Conservation (phyloP, 2,329 filamentous ascomycete species). For the Colletotrichum limetticola region DNA sequence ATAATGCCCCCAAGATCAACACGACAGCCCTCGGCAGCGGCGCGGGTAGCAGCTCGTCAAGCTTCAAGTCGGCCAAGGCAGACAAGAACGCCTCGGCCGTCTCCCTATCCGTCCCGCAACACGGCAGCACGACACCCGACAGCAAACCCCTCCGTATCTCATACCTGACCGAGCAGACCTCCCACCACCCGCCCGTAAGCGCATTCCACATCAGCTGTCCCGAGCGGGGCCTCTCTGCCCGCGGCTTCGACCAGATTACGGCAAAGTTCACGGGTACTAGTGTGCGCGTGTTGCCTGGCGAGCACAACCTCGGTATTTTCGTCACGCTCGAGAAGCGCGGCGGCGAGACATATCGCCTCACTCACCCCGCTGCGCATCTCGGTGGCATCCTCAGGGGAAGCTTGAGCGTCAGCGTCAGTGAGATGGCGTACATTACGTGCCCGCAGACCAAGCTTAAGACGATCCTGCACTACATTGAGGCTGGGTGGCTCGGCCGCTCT, state of each 20-base stretch:
- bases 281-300: constrained; percentile 88
- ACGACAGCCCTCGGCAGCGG: constrained; percentile 55
- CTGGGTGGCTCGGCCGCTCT: constrained; percentile 91
- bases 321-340: constrained; percentile 83
- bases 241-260: constrained; percentile 94
- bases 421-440: constrained; percentile 89
- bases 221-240: constrained; percentile 86
- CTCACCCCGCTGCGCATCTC: constrained; percentile 92
- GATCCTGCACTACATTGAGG: constrained; percentile 92
- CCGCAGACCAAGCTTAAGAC: constrained; percentile 90
- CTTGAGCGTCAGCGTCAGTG: constrained; percentile 90
- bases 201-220: constrained; percentile 95
- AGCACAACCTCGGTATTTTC: constrained; percentile 96
- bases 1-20: constrained; percentile 75
- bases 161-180: constrained; percentile 97
- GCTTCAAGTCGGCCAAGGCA: constrained; percentile 55
- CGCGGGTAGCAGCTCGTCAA: constrained; percentile 57
- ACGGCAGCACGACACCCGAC: constrained; percentile 53
- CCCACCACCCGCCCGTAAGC: constrained; percentile 96
- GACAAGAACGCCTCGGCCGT: constrained; percentile 60
- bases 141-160: constrained; percentile 79
- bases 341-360: constrained; percentile 93
- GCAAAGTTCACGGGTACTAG: constrained; percentile 98
- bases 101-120: constrained; percentile 62
- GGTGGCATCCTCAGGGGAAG: constrained; percentile 88